Evolutionary conservation across 2,329 filamentous ascomycete species (phyloP), one percentile per base, ranked within the genome.

Genomic region (Pyrenophora graminea): DNA sequence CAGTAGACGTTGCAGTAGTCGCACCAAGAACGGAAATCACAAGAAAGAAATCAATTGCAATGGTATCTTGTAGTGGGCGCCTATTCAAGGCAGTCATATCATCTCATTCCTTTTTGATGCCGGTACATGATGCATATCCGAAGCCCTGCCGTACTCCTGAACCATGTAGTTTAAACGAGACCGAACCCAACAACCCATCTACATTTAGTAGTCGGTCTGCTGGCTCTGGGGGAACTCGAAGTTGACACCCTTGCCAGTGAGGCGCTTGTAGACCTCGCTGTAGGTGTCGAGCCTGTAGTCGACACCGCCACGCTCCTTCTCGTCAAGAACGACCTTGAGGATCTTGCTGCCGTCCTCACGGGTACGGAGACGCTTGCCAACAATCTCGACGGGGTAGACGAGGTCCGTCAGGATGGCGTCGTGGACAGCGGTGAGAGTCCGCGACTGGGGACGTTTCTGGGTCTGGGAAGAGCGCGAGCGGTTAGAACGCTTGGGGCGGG

Each of bases 231-330:
- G 94, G 87, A 99, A 99, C 87, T 99, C 94, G 77, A 99, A 99
- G 80, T 87, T 86, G 77, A 97, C 94, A 77, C 86, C 86, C 82
- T 95, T 94, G 80, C 94, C 94, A 61, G 94, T 99, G 76, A 99
- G 84, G 75, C 91, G 88, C 81, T 91, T 91, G 90, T 99, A 99
- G 77, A 99, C 94, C 87, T 99, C 94, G 66, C 91, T 90, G 86
- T 99, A 99, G 78, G 93, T 97, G 82, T 99, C 94, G 72, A 99
- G 90, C 79, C 94, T 87, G 89, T 97, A 97, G 86, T 99, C 94
- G 72, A 99, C 93, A 79, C 92, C 91, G 75, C 92, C 93, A 74
- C 92, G 90, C 90, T 99, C 94, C 91, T 99, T 99, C 90, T 97
- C 94, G 80, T 99, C 94, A 57, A 99, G 87, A 76, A 99, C 85